phyloP scores from a whole-genome alignment of 352 stramenopile species.

The Globisporangium nagaii region DNA sequence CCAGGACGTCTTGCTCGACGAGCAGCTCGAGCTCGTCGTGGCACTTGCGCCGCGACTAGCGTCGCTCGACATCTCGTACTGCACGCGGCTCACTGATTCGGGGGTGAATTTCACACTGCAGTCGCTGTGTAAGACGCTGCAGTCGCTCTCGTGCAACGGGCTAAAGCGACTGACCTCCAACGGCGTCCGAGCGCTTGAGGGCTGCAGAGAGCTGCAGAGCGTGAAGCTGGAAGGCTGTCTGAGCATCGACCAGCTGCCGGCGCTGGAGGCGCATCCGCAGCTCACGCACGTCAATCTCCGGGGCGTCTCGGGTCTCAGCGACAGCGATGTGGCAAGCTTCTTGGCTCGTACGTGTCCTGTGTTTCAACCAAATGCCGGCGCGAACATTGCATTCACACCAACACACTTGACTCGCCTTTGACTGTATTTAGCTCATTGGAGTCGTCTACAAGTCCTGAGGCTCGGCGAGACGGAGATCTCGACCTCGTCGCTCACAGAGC shows the following conservation, averaged over 20 bases:
- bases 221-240: conserved; percentile 15
- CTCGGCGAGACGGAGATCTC: conserved; percentile 15
- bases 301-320: conserved; percentile 6
- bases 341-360: conserved; percentile 4
- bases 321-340: background rate
- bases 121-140: background rate
- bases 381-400: too few relatives aligned
- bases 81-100: background rate
- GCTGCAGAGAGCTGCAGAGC: conserved; percentile 5
- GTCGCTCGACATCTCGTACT: conserved; percentile 8
- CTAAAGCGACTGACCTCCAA: conserved; percentile 4
- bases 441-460: background rate
- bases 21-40: conserved; percentile 1
- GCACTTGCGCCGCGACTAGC: background rate
- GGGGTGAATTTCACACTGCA: background rate
- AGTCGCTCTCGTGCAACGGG: conserved; percentile 7
- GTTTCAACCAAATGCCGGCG: background rate
- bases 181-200: conserved; percentile 2
- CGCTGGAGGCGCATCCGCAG: background rate
- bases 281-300: conserved; percentile 12
- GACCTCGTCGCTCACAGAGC: background rate
- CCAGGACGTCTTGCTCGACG: conserved; percentile 3
- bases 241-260: conserved; percentile 5
- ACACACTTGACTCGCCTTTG: background rate
- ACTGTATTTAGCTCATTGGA: conserved; percentile 5